Percentiles rank a stretch among this genome's conserved stretches.
Evolutionary conservation across 352 stramenopile species (phyloP).

Genomic region (Pythium sukuiense): DNA sequence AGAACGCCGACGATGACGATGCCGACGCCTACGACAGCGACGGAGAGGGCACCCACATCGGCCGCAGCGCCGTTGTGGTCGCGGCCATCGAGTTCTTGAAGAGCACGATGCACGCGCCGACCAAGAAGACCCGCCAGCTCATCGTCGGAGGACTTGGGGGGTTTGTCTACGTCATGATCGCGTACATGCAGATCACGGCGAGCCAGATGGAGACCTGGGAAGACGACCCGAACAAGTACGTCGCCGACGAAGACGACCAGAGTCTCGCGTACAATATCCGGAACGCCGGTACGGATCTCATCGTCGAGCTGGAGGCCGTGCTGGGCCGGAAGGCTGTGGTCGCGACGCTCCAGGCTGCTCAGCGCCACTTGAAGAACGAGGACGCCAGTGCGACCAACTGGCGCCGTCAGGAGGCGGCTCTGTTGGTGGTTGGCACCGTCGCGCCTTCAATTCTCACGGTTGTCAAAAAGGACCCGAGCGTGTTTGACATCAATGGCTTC

Average conservation of each 20-base stretch:
- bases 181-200: constrained; percentile 83
- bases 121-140: constrained; percentile 74
- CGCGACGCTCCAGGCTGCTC: constrained; percentile 51
- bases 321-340: constrained; percentile 65
- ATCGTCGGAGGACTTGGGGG: constrained; percentile 54
- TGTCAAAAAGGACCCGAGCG: constrained; percentile 49
- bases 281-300: constrained; percentile 64
- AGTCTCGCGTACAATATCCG: constrained; percentile 79
- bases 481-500: constrained; percentile 64
- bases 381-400: constrained; percentile 38
- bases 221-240: constrained; percentile 83
- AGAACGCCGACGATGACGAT: constrained; percentile 40
- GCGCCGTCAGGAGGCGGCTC: constrained; percentile 70
- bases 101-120: constrained; percentile 66
- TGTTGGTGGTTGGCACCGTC: constrained; percentile 72
- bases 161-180: constrained; percentile 79
- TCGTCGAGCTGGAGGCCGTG: constrained; percentile 63
- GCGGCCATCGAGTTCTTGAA: constrained; percentile 76
- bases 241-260: constrained; percentile 84
- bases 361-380: constrained; percentile 59
- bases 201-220: constrained; percentile 75
- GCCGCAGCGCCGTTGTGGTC: constrained; percentile 66
- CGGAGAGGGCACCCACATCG: constrained; percentile 62
- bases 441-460: constrained; percentile 55
- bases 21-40: constrained; percentile 82